Evolutionary conservation across 345 rosid genomes (phyloP), one percentile per base, ranked within the genome.

Genomic region (Eucalyptus sp.): DNA sequence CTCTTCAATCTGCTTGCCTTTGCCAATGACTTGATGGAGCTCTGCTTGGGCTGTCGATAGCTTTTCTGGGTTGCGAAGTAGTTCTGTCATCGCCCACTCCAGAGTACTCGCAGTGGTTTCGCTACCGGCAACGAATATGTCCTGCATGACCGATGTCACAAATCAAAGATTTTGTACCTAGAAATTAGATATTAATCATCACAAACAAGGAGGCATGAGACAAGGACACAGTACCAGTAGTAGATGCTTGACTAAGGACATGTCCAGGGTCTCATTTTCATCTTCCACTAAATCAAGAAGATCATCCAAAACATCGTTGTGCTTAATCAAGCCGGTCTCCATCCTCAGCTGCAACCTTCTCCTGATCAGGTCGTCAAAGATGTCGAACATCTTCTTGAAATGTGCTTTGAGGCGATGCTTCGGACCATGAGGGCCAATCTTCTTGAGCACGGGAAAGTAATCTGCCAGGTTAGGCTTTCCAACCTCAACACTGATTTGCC

Each of bases 401-500:
- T 91, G 56, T 18, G 13, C 50, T 1, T 50, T 22, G 52, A 66
- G 41, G 37, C 89, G 87, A 29, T 88, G 87, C 88, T 91, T 91
- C 10, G 56, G 58, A 4, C 92, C 90, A 27, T 84, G 91, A 2
- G 49, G 93, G 68, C 92, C 93, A 11, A 94, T 7, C 86, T 50
- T 51, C 84, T 81, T 48, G 16, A 94, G 90, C n/a, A 88, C 6
- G 6, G 92, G 93, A 44, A 92, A 94, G 60, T 88, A 89, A 41
- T 94, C 93, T 1, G 88, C 89, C 66, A 93, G 79, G 89, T 92
- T 90, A 5, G 92, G 92, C 87, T 88, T 91, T 8, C 92, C 92
- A 17, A 31, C 86, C 76, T 91, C 93, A 29, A 87, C 89, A 85
- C 27, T 87, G 13, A 91, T 66, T 10, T 84, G 20, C 90, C 81